These are phyloP conservation scores for Boletus vinaceobasis DNA, from an alignment of 768 basidiomycete genomes.

Conservation along the genomic window DNA sequence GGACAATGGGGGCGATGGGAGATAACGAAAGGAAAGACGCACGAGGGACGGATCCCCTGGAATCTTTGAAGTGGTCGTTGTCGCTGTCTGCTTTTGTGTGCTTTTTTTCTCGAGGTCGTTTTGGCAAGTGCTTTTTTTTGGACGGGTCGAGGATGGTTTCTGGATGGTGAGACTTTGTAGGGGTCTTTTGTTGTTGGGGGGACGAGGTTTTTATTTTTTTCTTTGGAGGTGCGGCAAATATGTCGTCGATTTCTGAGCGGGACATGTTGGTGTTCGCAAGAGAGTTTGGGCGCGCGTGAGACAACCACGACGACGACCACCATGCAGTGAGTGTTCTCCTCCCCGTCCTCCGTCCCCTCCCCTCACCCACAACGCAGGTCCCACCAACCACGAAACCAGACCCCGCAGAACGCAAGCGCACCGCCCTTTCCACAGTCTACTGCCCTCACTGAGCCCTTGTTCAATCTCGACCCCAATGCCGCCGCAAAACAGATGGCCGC, in stretches of 20 bases:
- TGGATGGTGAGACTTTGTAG: constrained; percentile 26
- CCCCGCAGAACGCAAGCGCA: constrained; percentile 12
- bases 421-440: constrained; percentile 21
- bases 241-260: constrained; percentile 82
- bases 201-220: constrained; percentile 32
- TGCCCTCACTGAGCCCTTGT: constrained; percentile 35
- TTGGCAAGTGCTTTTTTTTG: constrained; percentile 30
- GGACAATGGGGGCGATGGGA: constrained; percentile 10
- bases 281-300: constrained; percentile 17
- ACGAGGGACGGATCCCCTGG: constrained; percentile 71
- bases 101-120: constrained; percentile 30
- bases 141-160: constrained; percentile 72
- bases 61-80: constrained; percentile 63
- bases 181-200: neutral
- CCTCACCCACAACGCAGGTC: constrained; percentile 33
- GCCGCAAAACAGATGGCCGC: constrained; percentile 82
- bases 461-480: constrained; percentile 60
- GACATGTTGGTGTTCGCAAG: constrained; percentile 29
- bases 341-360: neutral
- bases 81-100: constrained; percentile 35
- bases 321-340: constrained; percentile 32
- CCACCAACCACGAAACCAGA: constrained; percentile 34
- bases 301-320: constrained; percentile 18
- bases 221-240: constrained; percentile 60
- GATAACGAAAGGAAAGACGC: constrained; percentile 29